Evolutionary conservation across 495 filamentous ascomycete genomes (phyloP), one percentile per base, ranked within the genome.

Genomic region (Coniosporium apollinis): DNA sequence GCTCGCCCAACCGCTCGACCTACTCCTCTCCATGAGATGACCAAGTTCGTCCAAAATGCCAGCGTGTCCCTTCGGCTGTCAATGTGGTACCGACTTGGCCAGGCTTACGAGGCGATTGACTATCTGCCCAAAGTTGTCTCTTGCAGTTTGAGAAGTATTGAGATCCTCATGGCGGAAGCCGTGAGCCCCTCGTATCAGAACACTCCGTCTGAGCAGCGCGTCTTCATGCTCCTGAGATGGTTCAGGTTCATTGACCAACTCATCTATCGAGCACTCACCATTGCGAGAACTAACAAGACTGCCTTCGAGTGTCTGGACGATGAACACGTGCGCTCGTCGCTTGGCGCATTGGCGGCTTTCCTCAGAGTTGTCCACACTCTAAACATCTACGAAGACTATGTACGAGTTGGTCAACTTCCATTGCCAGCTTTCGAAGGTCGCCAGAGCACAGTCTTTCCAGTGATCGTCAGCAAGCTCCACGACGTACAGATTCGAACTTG

Each of bases 401-500:
- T 86, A 9, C 70, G 74, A 40, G 72, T 85, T 36, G 82, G 76
- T 3, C 77, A 80, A 55, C 66, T 59, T 2, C 35, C 48, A 20
- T 19, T 39, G n/a, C 47, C 58, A 55, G 38, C 44, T 63, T 33
- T 64, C 58, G 21, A 60, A 48, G 36, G 42, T 44, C 31, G 50
- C 34, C 15, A 42, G 43, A 36, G 35, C 48, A 19, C 49, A 34
- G 46, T 59, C 22, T 36, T 66, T 28, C 37, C 55, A 28, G 44
- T 57, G 16, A 76, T 82, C 41, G 66, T 74, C 31, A 71, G 69
- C 17, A 84, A 76, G 49, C 67, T 93, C 26, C 72, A 82, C 22
- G 86, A 94, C 39, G 81, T 92, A 69, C 79, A 94, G 43, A 75
- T 96, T 5, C 73, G 81, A 28, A 74, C 74, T 19, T 96, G 89